These are phyloP conservation scores for Cicer pinnatifidum DNA, from an alignment of 306 rosid species.

Conservation along the genomic window DNA sequence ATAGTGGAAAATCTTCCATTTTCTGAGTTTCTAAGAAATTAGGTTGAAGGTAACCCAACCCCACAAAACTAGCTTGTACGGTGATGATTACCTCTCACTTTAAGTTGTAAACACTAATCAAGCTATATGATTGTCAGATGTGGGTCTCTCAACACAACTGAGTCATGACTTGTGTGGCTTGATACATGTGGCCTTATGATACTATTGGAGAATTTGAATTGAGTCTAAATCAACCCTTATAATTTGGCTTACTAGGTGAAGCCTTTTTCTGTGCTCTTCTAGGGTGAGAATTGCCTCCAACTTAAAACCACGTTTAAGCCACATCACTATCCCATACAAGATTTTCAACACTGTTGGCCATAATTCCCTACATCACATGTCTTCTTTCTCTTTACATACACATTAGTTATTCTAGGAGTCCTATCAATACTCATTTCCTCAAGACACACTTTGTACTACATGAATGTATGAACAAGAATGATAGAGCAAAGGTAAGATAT, in stretches of 20 bases:
- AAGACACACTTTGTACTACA: not conserved
- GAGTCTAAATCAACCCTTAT: not conserved
- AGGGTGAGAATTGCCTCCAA: not conserved
- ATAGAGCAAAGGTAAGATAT: too few relatives aligned
- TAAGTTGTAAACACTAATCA: not conserved
- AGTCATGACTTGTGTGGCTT: not conserved
- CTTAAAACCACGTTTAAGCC: not conserved
- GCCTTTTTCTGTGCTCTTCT: not conserved
- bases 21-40: not conserved
- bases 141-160: not conserved
- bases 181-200: not conserved
- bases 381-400: not conserved
- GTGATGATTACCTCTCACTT: not conserved
- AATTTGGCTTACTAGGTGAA: not conserved
- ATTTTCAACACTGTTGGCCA: not conserved
- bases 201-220: not conserved
- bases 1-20: not conserved
- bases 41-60: not conserved
- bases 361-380: not conserved
- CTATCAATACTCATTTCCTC: not conserved
- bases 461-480: not conserved
- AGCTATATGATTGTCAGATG: not conserved
- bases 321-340: not conserved
- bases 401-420: not conserved
- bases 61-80: not conserved